Conservation (phyloP, 768 basidiomycete genomes). For the Boletellus emodensis region DNA sequence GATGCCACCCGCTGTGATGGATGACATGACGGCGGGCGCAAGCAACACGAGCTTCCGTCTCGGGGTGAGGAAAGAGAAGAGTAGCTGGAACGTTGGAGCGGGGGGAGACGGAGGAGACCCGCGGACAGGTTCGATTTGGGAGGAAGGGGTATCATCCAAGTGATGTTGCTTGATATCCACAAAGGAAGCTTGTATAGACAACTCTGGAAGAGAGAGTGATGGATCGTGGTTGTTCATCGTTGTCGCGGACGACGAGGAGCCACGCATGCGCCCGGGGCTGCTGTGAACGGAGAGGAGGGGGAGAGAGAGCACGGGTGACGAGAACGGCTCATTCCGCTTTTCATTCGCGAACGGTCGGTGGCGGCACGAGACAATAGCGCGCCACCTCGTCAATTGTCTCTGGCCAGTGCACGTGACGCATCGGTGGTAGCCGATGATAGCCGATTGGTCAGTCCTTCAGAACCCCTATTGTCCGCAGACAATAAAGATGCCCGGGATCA, state of each 20-base stretch:
- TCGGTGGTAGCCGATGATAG: too few species aligned
- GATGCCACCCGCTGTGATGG: conserved; percentile 62
- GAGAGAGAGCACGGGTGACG: conserved; percentile 8
- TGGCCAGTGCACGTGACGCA: too few species aligned
- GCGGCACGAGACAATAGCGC: too few species aligned
- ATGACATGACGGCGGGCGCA: conserved; percentile 59
- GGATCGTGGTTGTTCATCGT: conserved; percentile 32
- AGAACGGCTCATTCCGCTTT: conserved; percentile 17
- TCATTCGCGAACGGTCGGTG: conserved; percentile 6
- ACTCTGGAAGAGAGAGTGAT: conserved; percentile 8
- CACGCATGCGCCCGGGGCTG: conserved; percentile 3
- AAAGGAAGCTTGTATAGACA: conserved; percentile 21
- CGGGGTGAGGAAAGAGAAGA: conserved; percentile 62
- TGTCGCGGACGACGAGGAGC: conserved; percentile 27
- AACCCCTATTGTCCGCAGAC: too few species aligned
- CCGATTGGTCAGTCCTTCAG: too few species aligned
- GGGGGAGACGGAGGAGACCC: conserved; percentile 26
- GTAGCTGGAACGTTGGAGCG: conserved; percentile 54
- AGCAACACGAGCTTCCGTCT: conserved; percentile 55
- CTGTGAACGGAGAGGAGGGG: conserved; percentile 4
- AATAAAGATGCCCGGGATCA: too few species aligned
- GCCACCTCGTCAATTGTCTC: too few species aligned
- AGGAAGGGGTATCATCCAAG: conserved; percentile 4
- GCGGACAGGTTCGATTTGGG: conserved; percentile 11
- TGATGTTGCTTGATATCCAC: conserved; percentile 18